These are phyloP conservation scores for Aspergillus costaricaensis DNA, from an alignment of 2,329 filamentous ascomycete species.

Conservation along the genomic window DNA sequence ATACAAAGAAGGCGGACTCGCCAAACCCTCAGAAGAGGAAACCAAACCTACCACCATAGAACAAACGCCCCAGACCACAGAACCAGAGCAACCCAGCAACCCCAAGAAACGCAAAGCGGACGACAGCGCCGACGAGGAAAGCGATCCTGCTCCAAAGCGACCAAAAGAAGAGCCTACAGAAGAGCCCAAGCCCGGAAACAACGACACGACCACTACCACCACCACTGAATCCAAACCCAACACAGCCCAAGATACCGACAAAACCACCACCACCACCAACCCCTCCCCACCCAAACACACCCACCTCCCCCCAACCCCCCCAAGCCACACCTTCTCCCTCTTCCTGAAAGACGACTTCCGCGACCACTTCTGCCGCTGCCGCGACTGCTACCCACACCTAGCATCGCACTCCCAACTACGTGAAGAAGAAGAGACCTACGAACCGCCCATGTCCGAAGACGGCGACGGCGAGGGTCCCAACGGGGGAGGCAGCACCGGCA, in stretches of 20 bases:
- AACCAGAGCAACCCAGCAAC: slow-evolving; percentile 21
- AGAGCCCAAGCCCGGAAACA: slow-evolving; percentile 7
- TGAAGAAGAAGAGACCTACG: slow-evolving; percentile 92
- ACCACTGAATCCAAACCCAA: slow-evolving; percentile 12
- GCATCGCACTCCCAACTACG: slow-evolving; percentile 75
- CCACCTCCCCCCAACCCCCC: slow-evolving; percentile 57
- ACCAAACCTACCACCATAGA: neutral
- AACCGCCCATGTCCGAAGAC: slow-evolving; percentile 78
- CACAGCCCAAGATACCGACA: neutral
- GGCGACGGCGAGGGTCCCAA: slow-evolving; percentile 53
- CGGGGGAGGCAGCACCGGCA: slow-evolving; percentile 58
- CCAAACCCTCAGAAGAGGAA: slow-evolving; percentile 5
- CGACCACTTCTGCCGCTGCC: slow-evolving; percentile 77
- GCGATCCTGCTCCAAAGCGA: slow-evolving; percentile 42
- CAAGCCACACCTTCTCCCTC: slow-evolving; percentile 69
- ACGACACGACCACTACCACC: neutral
- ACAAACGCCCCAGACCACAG: neutral
- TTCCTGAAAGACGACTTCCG: slow-evolving; percentile 82
- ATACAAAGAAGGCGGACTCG: slow-evolving; percentile 46
- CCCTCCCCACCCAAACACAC: slow-evolving; percentile 57
- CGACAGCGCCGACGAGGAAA: slow-evolving; percentile 31
- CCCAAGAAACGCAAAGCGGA: slow-evolving; percentile 69
- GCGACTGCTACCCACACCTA: slow-evolving; percentile 74
- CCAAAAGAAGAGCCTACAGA: slow-evolving; percentile 47
- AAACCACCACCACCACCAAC: slow-evolving; percentile 2